phyloP scores from a whole-genome alignment of 176 grass and related monocot species.

The Oryza officinalis region DNA sequence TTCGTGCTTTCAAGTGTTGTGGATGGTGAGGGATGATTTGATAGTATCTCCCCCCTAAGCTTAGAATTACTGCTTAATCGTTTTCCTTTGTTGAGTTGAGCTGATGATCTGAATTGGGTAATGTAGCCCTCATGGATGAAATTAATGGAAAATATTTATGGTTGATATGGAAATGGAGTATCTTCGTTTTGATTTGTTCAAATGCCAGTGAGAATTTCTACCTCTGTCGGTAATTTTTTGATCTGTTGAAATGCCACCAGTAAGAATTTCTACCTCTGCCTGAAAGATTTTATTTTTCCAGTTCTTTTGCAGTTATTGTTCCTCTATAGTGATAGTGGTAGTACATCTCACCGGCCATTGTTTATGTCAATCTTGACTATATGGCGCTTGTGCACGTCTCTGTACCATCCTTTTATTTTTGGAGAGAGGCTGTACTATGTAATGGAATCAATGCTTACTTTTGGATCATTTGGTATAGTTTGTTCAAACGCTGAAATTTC shows the following conservation, averaged over 20 bases:
- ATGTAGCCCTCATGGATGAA: conserved; percentile 27
- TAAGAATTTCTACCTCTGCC: background rate
- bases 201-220: background rate
- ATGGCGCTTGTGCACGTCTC: conserved; percentile 10
- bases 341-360: conserved; percentile 20
- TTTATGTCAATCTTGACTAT: conserved; percentile 38
- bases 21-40: conserved; percentile 57
- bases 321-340: background rate
- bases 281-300: conserved; percentile 12
- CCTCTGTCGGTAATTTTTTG: background rate
- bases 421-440: background rate
- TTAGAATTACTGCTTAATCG: conserved; percentile 13
- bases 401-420: background rate
- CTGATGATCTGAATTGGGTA: conserved; percentile 32
- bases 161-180: conserved; percentile 28
- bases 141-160: conserved; percentile 21
- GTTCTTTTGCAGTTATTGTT: conserved; percentile 29
- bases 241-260: background rate
- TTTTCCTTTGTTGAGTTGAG: background rate
- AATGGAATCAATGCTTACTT: background rate
- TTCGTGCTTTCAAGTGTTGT: background rate
- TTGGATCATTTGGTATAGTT: background rate
- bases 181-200: conserved; percentile 3
- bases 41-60: conserved; percentile 56
- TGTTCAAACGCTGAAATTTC: background rate